Conservation (phyloP, 495 filamentous ascomycete species). For the Apiosordaria backusii region DNA sequence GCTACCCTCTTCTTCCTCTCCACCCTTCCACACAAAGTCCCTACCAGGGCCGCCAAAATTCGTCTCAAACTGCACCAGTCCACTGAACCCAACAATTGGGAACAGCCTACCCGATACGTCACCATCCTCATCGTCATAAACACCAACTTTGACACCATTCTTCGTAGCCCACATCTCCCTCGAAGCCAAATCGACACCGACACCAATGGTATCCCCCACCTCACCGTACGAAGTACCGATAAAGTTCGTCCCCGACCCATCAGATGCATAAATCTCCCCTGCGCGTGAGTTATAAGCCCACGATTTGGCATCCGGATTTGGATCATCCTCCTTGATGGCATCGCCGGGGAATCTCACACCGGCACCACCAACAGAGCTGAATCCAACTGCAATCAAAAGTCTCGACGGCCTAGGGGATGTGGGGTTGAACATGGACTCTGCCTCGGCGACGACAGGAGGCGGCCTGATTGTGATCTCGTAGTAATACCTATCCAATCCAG, state of each 20-base stretch:
- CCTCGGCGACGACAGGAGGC: neutral
- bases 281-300: conserved; percentile 25
- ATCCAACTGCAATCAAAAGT: conserved; percentile 20
- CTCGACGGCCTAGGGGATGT: neutral
- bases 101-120: conserved; percentile 24
- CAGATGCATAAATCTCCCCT: conserved; percentile 15
- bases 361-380: conserved; percentile 24
- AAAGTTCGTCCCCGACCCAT: neutral
- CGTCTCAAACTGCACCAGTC: conserved; percentile 14
- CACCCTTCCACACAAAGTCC: neutral
- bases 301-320: conserved; percentile 4
- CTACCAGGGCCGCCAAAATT: conserved; percentile 21
- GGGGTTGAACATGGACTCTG: neutral
- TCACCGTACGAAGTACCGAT: conserved; percentile 1
- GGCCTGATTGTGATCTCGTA: conserved; percentile 22
- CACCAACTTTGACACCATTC: conserved; percentile 19
- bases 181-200: conserved; percentile 22
- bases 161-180: conserved; percentile 28
- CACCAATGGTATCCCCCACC: conserved; percentile 25
- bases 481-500: conserved; percentile 26
- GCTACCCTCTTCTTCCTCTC: neutral
- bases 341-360: conserved; percentile 24
- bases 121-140: conserved; percentile 1
- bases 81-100: conserved; percentile 21
- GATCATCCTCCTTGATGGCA: neutral